A percentile compares a stretch with the other conserved stretches of the same genome.
phyloP scores from a whole-genome alignment of 495 filamentous ascomycete genomes.

The Daldinia caldariorum region DNA sequence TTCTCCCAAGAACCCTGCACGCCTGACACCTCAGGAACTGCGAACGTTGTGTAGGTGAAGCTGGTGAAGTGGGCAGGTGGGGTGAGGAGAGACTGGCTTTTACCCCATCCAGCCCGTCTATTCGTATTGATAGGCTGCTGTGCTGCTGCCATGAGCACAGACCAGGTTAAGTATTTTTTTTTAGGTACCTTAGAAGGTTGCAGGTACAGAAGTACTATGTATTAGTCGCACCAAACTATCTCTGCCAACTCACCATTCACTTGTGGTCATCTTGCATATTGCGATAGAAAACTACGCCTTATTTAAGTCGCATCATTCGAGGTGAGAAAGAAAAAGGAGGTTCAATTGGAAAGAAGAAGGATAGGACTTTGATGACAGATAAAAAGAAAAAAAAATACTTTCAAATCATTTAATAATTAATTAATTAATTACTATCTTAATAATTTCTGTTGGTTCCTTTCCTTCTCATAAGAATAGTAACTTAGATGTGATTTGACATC shows the following conservation, averaged over 20 bases:
- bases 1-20: constrained; percentile 11
- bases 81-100: constrained; percentile 9
- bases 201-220: no score
- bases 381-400: constrained; percentile 11
- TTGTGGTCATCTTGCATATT: constrained; percentile 36
- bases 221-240: neutral
- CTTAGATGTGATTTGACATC: constrained; percentile 24
- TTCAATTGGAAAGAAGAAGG: constrained; percentile 17
- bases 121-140: constrained; percentile 17
- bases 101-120: neutral
- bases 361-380: neutral
- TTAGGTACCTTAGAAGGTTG: constrained; percentile 6
- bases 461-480: neutral
- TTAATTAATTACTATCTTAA: neutral
- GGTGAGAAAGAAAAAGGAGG: neutral
- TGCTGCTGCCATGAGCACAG: constrained; percentile 27
- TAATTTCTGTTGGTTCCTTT: neutral
- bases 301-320: constrained; percentile 27
- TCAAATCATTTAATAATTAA: constrained; percentile 9
- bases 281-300: constrained; percentile 21
- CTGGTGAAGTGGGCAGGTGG: constrained; percentile 26
- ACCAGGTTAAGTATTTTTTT: no score
- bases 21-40: constrained; percentile 13
- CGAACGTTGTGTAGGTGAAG: constrained; percentile 5
- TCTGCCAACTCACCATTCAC: constrained; percentile 43